These are phyloP conservation scores for Chenopodium suecicum DNA, from an alignment of 148 eudicot species.

Conservation along the genomic window DNA sequence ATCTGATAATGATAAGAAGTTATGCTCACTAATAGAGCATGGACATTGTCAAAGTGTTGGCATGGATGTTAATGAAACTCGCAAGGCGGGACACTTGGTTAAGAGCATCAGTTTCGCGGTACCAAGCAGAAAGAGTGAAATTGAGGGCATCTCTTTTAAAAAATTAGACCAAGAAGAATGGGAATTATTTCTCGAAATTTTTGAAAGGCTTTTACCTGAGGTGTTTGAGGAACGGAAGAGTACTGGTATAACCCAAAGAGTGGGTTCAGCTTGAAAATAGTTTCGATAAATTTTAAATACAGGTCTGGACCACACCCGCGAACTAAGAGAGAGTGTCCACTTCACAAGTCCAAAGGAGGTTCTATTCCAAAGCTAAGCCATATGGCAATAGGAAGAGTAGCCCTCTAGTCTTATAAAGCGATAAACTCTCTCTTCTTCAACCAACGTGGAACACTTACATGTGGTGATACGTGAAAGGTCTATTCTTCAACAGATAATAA, in stretches of 20 bases:
- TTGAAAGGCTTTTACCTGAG: conserved; percentile 59
- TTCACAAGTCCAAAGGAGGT: too few species aligned
- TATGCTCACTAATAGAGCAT: conserved; percentile 9
- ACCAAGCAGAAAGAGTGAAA: conserved; percentile 43
- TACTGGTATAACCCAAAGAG: conserved; percentile 49
- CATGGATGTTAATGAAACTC: conserved; percentile 18
- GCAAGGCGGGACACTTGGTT: conserved; percentile 29
- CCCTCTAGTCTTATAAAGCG: too few species aligned
- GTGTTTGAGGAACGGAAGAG: conserved; percentile 65
- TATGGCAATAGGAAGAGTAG: too few species aligned
- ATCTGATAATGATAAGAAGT: conserved; percentile 5
- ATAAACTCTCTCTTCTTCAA: too few species aligned
- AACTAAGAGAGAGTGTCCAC: too few species aligned
- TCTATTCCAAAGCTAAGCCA: too few species aligned
- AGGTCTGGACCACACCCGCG: too few species aligned
- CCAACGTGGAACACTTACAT: too few species aligned
- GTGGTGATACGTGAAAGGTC: too few species aligned
- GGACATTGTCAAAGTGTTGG: conserved; percentile 2
- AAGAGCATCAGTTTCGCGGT: conserved; percentile 59
- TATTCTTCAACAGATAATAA: too few species aligned
- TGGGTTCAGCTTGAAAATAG: conserved; percentile 56
- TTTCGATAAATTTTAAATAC: too few species aligned
- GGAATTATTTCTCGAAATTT: conserved; percentile 59
- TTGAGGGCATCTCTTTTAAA: conserved; percentile 50
- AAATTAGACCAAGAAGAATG: conserved; percentile 63